Evolutionary conservation across 2,329 filamentous ascomycete genomes (phyloP), one percentile per base, ranked within the genome.

Genomic region (Aspergillus fijiensis): DNA sequence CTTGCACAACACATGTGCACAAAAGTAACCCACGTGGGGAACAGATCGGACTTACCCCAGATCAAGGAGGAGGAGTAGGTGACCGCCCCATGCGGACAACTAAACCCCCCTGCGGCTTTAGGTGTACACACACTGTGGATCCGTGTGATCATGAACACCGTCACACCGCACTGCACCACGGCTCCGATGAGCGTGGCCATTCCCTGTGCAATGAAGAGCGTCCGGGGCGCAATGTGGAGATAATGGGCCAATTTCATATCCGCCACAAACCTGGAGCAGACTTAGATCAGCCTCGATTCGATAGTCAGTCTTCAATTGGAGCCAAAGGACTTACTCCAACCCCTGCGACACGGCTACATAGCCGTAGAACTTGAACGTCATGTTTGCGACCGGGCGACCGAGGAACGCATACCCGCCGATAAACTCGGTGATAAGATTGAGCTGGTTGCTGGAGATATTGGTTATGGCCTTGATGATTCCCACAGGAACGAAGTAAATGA

Each of bases 311-410:
- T 9, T 10, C 23, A n/a, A n/a, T 9, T 2, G 14, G 39, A 21
- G n/a, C 11, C 10, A 2, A 53, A 35, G 5, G 2, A 63, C 72
- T 61, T 64, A 75, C 70, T 76, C 74, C 47, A 89, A 77, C 2
- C 85, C 86, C 72, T 89, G 85, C 4, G 83, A 80, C 80, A 89
- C 87, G 72, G 82, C 85, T 55, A 89, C 83, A 72, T 88, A 89
- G 60, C 87, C 85, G 67, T 89, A 90, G 68, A 87, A 89, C 72
- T 90, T 90, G 77, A 90, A 90, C 73, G 89, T 84, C 81, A 82
- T 81, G 61, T 81, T 82, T 35, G 79, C 80, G 11, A 83, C 68
- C 0, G 80, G 80, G 33, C 71, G 72, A 4, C 80, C 80, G 21
- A 78, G 72, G 58, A 81, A 80, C 48, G 80, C 72, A 68, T 81